These are phyloP conservation scores for Gleditsia sinensis DNA, from an alignment of 306 rosid genomes.

Conservation along the genomic window DNA sequence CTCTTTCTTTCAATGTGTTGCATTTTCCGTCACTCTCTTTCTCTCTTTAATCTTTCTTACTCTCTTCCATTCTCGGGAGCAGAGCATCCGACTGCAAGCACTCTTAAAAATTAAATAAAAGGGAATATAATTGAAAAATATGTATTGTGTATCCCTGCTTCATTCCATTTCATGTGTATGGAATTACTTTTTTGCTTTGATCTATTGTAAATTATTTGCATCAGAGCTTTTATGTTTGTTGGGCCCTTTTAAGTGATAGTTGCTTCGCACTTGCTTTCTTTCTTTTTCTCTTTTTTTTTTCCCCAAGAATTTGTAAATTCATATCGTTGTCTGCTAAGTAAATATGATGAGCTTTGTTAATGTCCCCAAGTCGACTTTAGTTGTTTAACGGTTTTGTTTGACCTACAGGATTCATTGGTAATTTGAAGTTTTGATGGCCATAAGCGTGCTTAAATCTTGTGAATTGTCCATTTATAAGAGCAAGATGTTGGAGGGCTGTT, in stretches of 20 bases:
- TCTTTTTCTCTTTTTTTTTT: no score
- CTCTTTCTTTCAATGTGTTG: background rate
- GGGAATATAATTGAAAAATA: background rate
- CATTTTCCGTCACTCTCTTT: background rate
- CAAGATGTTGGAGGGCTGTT: background rate
- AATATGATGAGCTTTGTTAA: background rate
- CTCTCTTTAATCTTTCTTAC: background rate
- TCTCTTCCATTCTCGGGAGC: background rate
- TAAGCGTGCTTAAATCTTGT: background rate
- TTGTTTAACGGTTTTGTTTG: background rate
- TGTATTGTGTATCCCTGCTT: background rate
- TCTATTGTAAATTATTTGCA: background rate
- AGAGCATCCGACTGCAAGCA: background rate
- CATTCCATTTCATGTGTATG: background rate
- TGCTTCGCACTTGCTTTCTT: constrained; percentile 10
- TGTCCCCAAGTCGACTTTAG: background rate
- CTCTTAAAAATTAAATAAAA: background rate
- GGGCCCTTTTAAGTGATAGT: background rate
- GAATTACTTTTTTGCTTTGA: background rate
- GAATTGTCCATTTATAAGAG: background rate
- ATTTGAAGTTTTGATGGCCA: background rate
- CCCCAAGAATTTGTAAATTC: no score
- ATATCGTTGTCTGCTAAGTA: background rate
- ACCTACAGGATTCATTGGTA: background rate
- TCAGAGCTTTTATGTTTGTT: background rate